phyloP scores from a whole-genome alignment of 176 grass and related monocot genomes.

The Hordeum vulgare region MorexV3_pseudomolecules_assembly NC_058521.1:557870764-557871263 shows the following conservation, averaged over 20 bases:
- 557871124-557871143: constrained; percentile 99
- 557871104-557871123: constrained; percentile 99
- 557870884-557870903: constrained; percentile 84
- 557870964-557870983: constrained; percentile 28
- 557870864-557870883: constrained; percentile 29
- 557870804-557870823: background rate
- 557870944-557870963: constrained; percentile 18
- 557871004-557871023: constrained; percentile 9
- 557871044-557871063: constrained; percentile 7
- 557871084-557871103: constrained; percentile 73
- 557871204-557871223: constrained; percentile 1
- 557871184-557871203: constrained; percentile 20
- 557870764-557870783: constrained; percentile 7
- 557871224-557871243: constrained; percentile 18
- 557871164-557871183: constrained; percentile 81
- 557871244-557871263: constrained; percentile 19
- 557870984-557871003: background rate
- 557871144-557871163: constrained; percentile 94
- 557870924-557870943: constrained; percentile 84
- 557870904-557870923: constrained; percentile 99
- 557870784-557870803: constrained; percentile 17
- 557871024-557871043: constrained; percentile 1
- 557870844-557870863: constrained; percentile 1
- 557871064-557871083: background rate
- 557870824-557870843: constrained; percentile 14